Base-by-base conservation (phyloP, 345 rosid species). In the Gossypium anomalum region DNA sequence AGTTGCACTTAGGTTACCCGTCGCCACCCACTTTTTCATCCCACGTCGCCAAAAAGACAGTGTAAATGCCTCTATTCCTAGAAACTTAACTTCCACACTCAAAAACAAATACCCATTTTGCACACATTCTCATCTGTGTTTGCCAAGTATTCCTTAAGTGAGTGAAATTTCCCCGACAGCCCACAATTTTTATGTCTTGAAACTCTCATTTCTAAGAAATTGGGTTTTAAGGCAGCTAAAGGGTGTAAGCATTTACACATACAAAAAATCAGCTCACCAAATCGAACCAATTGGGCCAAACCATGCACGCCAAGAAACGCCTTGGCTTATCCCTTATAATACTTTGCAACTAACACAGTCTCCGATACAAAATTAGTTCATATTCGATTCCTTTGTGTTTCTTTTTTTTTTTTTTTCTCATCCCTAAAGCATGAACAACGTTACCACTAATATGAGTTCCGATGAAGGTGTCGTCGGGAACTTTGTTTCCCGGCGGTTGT, bases 221-320 rank as follows among this genome's bases (percentile, higher is more conserved):
- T 34, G 41, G 0, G 41, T 4, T 1, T 34, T 34, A 34, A 34
- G 41, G 41, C 41, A 34, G 38, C 38, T 34, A 34, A 34, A 34
- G 41, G 41, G n/a, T 14, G n/a, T 14, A 51, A 17, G 22, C 58
- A 53, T 17, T 7, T 22, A 15, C 81, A 78, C 76, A 67, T 60
- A 34, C 41, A 34, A 69, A 58, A 76, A 78, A 86, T 88, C 90
- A 60, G 97, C 82, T 92, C 92, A 92, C 97, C 98, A 92, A 92
- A 89, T 90, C 87, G 78, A 78, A 92, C 91, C 91, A 84, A 82
- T 83, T 71, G 74, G 53, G 64, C 82, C 84, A 72, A 83, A 77
- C 78, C 79, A 83, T 52, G 75, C 85, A 84, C 89, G 89, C 74
- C 82, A 89, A 89, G 85, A 78, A 80, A 81, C 81, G 52, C 59